Evolutionary conservation across 306 rosid genomes (phyloP), one percentile per base, ranked within the genome.

Genomic region (Cucurbita pepo): DNA sequence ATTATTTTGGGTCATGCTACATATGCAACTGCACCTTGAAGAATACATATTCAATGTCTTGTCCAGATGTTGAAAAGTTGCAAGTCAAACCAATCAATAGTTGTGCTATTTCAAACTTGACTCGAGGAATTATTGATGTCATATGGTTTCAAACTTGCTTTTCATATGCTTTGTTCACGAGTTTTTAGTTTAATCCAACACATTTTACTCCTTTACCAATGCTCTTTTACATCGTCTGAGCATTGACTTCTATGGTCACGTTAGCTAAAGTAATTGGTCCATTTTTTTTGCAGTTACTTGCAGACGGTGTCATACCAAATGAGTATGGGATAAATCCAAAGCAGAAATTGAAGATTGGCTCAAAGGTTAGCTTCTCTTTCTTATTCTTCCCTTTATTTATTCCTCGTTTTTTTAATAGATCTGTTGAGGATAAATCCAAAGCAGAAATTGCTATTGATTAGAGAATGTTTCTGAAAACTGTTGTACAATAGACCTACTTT

Each of bases 221-320:
- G 70, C 30, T 40, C 8, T 16, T 7, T 37, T 64, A 64, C 53
- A 64, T 64, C n/a, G 14, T n/a, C 36, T 19, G 11, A 61, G 22
- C 16, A 37, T 70, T 71, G 53, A 18, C 69, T 67, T 9, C 69
- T 40, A 30, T 44, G 14, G 44, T 72, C 10, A 69, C 22, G 30
- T 69, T 25, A 25, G 16, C 52, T 82, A 73, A 69, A 71, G 73
- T 76, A 75, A 56, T 75, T 41, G 53, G 41, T 78, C 47, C 72
- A 40, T 55, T 58, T 54, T 54, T 78, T 61, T 76, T 87, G 77
- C 86, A 94, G 99, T 75, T 79, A 72, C 99, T 94, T 54, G 97
- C 99, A 21, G 97, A 94, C 78, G 99, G 99, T 75, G 99, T 94
- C 72, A 89, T 94, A 77, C 99, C 99, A 71, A 94, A 94, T 72